Evolutionary conservation across 2,329 filamentous ascomycete genomes (phyloP), one percentile per base, ranked within the genome.

Genomic region (Sarocladium brachiariae): DNA sequence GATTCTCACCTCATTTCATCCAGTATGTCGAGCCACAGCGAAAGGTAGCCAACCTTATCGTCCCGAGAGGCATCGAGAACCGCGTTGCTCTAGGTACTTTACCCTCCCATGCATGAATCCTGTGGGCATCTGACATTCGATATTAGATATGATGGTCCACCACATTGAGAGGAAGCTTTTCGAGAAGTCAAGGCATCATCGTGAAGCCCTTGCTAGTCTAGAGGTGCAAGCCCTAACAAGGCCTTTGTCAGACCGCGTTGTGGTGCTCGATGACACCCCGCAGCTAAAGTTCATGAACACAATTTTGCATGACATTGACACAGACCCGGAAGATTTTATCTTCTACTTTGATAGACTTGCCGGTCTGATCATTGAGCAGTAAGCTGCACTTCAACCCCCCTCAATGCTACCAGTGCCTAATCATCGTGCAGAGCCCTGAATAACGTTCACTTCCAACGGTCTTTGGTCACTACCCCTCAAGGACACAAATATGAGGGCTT

Each of bases 341-440:
- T 97, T 97, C 69, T 97, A 97, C 69, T 96, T 97, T 66, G 90
- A 99, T 67, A 81, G 93, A 33, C 74, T 97, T 33, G 83, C 88
- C 2, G 82, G 87, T n/a, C 74, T 96, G 49, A 75, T 97, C 23
- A 80, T 97, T 43, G 92, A 97, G 66, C 73, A 83, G 80, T 84
- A 67, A 54, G 77, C 69, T 21, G 24, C 25, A n/a, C 13, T 35
- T 13, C 19, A 39, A 6, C 34, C 18, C 27, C 10, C 5, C 9
- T 24, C 4, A 4, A 23, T 33, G 4, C 34, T n/a, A 4, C 5
- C 10, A n/a, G 13, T 7, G 9, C 25, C 23, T 57, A 24, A 60
- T n/a, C 31, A 19, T 25, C 23, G 14, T 6, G 2, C 51, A 89
- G 86, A 62, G 87, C 87, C 2, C 74, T 92, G 55, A 89, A 92